Percentiles rank a stretch among this genome's conserved stretches.
Evolutionary conservation across 163 green algal species (phyloP).

Genomic region (Scenedesmus sp.): DNA sequence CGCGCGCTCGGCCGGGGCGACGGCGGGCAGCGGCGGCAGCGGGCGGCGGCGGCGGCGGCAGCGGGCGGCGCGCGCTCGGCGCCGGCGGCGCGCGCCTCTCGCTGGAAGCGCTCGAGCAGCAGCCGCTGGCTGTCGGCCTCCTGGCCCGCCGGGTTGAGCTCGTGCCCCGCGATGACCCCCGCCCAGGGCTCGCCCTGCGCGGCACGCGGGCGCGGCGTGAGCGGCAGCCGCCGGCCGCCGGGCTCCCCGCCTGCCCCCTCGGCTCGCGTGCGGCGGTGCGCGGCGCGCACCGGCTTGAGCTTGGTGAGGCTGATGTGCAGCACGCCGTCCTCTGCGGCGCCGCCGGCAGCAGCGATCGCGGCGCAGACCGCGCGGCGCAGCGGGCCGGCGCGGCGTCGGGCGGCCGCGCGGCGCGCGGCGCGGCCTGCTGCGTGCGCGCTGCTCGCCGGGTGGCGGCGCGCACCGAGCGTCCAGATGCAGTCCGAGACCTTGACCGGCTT

Average conservation of each 20-base stretch:
- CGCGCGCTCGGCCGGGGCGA: no score
- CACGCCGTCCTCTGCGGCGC: conserved; percentile 77
- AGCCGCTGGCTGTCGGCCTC: conserved; percentile 83
- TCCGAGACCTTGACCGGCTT: conserved; percentile 71
- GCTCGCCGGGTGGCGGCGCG: neutral
- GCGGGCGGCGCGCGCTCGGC: no score
- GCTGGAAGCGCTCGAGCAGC: conserved; percentile 94
- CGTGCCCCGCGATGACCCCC: conserved; percentile 78
- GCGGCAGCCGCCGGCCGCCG: neutral
- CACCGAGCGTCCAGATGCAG: conserved; percentile 92
- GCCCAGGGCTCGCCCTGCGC: conserved; percentile 81
- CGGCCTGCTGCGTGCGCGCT: neutral
- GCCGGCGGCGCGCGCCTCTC: conserved; percentile 71
- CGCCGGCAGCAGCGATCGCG: neutral
- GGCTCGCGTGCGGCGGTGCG: neutral
- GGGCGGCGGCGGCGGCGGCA: no score
- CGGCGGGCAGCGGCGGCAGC: no score
- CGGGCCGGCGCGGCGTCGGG: no score
- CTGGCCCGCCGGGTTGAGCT: conserved; percentile 62
- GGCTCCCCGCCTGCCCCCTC: neutral
- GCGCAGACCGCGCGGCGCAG: no score
- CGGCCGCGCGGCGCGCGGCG: no score
- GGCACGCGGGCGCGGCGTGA: neutral
- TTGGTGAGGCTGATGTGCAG: conserved; percentile 83
- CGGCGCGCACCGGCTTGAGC: conserved; percentile 56